phyloP scores from a whole-genome alignment of 2,329 filamentous ascomycete species.

The Fusarium luffae region DNA sequence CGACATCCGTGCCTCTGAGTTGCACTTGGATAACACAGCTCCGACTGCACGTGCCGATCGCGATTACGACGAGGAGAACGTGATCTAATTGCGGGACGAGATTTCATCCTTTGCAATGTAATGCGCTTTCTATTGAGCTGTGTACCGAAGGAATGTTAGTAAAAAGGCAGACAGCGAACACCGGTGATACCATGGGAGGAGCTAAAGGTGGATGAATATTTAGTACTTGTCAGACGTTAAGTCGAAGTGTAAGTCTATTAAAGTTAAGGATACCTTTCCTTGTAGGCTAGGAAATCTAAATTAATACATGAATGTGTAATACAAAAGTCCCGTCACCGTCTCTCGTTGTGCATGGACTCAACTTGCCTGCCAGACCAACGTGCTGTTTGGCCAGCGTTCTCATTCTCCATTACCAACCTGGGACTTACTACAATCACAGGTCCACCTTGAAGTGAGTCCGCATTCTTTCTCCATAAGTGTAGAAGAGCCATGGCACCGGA shows the following conservation, averaged over 20 bases:
- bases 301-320: neutral
- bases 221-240: neutral
- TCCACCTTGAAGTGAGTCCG: constrained; percentile 23
- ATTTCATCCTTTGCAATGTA: no score
- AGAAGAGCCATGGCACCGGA: constrained; percentile 30
- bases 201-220: neutral
- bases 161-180: no score
- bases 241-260: neutral
- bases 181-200: neutral
- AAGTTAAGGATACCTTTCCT: neutral
- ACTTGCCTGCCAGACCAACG: neutral
- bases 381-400: no score
- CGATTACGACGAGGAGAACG: constrained; percentile 12
- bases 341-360: neutral
- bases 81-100: neutral
- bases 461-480: constrained; percentile 26
- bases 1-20: constrained; percentile 17
- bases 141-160: neutral
- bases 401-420: no score
- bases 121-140: neutral
- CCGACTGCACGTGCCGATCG: constrained; percentile 6
- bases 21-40: constrained; percentile 14
- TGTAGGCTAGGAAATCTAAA: neutral
- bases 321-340: neutral
- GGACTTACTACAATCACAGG: neutral